Base-by-base conservation (phyloP, 257 asterid species). In the Nemophila menziesii region DNA sequence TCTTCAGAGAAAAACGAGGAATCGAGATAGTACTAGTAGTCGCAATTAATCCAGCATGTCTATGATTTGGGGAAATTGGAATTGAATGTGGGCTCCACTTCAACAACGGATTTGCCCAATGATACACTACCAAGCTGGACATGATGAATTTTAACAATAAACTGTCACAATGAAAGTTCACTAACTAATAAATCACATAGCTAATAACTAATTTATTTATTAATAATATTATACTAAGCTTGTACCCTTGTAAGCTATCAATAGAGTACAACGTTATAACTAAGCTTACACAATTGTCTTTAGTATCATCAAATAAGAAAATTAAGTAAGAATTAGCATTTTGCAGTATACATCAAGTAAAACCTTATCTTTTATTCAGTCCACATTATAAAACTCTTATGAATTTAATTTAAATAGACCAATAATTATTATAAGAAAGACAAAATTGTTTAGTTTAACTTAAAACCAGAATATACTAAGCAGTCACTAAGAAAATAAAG, bases 1-100 rank as follows among this genome's bases (percentile, higher is more conserved):
- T 62, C 44, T 22, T 48, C 48, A 20, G 36, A 41, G 13, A 16
- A 34, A 17, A 17, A 14, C 44, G 61, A 45, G 20, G 57, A 42
- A 41, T 22, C 16, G 19, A 11, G 46, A 44, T 11, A 43, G n/a
- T 0, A 16, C 12, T 4, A 40, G 0, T 40, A 16, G 44, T 7
- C 10, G 44, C 22, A 40, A 16, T 9, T 0, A 16, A n/a, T 7
- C 16, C 12, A 5, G n/a, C 11, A 16, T 39, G 18, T 13, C 22
- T 5, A 15, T 5, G 44, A 29, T 29, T 7, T 29, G 36, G 47
- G 5, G 23, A 4, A 22, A 22, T 20, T 16, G 0, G 19, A 39
- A 16, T 10, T 16, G 11, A 20, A 23, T 15, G 56, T 15, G 56
- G 18, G 47, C 47, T 10, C 39, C 38, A 19, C 24, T 18, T 18